Conservation (phyloP, 2,329 filamentous ascomycete species). For the Phyllosticta citribraziliensis region DNA sequence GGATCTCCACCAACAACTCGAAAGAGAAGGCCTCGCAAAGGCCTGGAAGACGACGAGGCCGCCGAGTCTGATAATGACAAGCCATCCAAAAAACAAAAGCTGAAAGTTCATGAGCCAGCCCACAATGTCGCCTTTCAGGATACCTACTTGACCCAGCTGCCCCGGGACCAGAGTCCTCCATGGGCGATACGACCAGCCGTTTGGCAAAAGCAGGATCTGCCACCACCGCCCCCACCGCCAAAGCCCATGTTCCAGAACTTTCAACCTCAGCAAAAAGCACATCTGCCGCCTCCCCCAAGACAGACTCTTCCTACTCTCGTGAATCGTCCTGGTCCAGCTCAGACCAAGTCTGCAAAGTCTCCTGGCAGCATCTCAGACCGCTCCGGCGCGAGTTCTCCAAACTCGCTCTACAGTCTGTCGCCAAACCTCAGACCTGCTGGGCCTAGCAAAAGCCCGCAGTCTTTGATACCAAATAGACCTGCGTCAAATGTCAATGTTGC, state of each 20-base stretch:
- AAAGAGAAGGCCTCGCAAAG: constrained; percentile 1
- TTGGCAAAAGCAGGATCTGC: constrained; percentile 32
- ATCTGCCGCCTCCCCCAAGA: neutral
- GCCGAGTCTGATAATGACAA: constrained; percentile 1
- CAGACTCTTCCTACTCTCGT: neutral
- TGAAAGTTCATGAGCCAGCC: constrained; percentile 35
- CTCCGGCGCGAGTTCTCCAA: neutral
- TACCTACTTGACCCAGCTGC: constrained; percentile 35
- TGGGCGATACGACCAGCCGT: constrained; percentile 37
- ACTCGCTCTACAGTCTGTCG: neutral
- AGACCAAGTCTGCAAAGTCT: neutral
- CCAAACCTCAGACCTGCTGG: neutral
- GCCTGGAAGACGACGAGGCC: neutral
- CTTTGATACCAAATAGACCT: neutral
- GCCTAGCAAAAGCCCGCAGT: neutral
- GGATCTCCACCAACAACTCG: neutral
- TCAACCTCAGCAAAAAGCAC: neutral
- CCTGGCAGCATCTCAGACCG: neutral
- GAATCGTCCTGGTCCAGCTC: neutral
- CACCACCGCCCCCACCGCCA: constrained; percentile 13
- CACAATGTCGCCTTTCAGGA: constrained; percentile 31
- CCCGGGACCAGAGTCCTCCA: constrained; percentile 22
- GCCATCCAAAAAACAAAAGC: constrained; percentile 26
- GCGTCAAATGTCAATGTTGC: neutral
- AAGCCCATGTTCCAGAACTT: constrained; percentile 12